phyloP scores from a whole-genome alignment of 1,284 basidiomycete genomes.

The Trichosporon sp. region DNA sequence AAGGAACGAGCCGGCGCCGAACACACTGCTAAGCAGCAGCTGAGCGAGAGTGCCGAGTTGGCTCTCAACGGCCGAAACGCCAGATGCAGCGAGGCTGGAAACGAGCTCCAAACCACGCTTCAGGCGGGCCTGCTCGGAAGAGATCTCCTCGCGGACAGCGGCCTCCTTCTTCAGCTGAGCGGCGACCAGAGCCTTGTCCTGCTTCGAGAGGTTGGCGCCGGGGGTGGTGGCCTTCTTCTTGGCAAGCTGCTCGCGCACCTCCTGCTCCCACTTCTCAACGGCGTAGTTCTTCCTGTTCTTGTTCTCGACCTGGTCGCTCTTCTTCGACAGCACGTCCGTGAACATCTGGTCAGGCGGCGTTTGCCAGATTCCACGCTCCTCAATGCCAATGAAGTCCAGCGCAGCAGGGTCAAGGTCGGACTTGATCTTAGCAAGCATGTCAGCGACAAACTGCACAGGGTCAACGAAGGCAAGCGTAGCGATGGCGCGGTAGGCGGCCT shows the following conservation, averaged over 20 bases:
- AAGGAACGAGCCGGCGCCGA: slow-evolving; percentile 59
- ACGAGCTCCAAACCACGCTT: slow-evolving; percentile 66
- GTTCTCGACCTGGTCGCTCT: slow-evolving; percentile 56
- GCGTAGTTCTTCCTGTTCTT: slow-evolving; percentile 81
- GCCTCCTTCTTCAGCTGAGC: slow-evolving; percentile 76
- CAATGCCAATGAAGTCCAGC: slow-evolving; percentile 62
- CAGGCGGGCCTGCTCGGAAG: slow-evolving; percentile 56
- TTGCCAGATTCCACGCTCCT: slow-evolving; percentile 75
- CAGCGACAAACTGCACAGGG: slow-evolving; percentile 63
- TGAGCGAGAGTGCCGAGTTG: slow-evolving; percentile 60
- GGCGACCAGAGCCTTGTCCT: slow-evolving; percentile 71
- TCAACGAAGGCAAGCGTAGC: slow-evolving; percentile 74
- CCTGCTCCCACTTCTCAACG: slow-evolving; percentile 87
- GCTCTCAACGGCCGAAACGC: slow-evolving; percentile 57
- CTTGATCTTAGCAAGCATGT: slow-evolving; percentile 63
- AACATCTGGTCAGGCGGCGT: slow-evolving; percentile 74
- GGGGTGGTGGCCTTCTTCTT: slow-evolving; percentile 60
- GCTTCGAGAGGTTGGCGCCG: slow-evolving; percentile 63
- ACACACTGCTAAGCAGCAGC: slow-evolving; percentile 63
- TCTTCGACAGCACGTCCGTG: slow-evolving; percentile 66
- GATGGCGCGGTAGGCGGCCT: slow-evolving; percentile 68
- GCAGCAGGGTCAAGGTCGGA: slow-evolving; percentile 59
- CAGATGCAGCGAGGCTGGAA: slow-evolving; percentile 59
- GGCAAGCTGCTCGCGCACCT: slow-evolving; percentile 76
- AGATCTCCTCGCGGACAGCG: slow-evolving; percentile 60